These are phyloP conservation scores for Mrakiaceae sp. DNA, from an alignment of 1,284 basidiomycete species.

Conservation along the genomic window DNA sequence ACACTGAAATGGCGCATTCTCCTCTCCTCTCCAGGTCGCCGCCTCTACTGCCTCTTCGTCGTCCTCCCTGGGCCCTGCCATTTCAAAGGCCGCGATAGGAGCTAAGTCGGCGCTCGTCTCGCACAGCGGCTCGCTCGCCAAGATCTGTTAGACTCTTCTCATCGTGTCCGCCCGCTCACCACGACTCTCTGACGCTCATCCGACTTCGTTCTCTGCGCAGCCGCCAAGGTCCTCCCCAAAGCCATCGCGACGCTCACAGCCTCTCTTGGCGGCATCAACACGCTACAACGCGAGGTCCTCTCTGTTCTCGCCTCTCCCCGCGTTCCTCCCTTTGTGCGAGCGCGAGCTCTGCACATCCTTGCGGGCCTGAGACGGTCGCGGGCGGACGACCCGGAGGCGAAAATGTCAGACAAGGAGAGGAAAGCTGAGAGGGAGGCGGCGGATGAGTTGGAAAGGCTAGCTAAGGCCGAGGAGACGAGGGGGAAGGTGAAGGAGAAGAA, in stretches of 20 bases:
- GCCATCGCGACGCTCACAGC: slow-evolving; percentile 9
- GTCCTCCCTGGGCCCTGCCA: background rate
- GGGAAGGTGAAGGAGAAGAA: background rate
- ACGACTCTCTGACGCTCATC: background rate
- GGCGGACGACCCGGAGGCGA: background rate
- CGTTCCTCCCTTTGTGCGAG: slow-evolving; percentile 6
- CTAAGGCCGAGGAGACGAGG: background rate
- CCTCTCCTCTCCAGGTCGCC: background rate
- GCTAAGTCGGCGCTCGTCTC: slow-evolving; percentile 8
- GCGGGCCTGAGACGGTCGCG: slow-evolving; percentile 1
- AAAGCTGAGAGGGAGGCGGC: slow-evolving; percentile 4
- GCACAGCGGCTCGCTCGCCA: slow-evolving; percentile 2
- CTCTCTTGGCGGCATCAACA: slow-evolving; percentile 9
- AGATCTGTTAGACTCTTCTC: background rate
- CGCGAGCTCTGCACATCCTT: slow-evolving; percentile 5
- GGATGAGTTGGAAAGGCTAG: background rate
- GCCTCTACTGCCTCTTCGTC: background rate
- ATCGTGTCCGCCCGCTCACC: too few species aligned
- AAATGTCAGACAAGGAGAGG: too few species aligned
- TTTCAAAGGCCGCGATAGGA: background rate
- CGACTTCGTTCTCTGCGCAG: background rate
- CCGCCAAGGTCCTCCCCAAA: slow-evolving; percentile 9
- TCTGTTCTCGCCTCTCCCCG: slow-evolving; percentile 11
- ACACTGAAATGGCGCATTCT: background rate
- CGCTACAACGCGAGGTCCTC: slow-evolving; percentile 10